Evolutionary conservation across 169 alveolate genomes (phyloP), one percentile per base, ranked within the genome.

Genomic region (Eimeria brunetti): DNA sequence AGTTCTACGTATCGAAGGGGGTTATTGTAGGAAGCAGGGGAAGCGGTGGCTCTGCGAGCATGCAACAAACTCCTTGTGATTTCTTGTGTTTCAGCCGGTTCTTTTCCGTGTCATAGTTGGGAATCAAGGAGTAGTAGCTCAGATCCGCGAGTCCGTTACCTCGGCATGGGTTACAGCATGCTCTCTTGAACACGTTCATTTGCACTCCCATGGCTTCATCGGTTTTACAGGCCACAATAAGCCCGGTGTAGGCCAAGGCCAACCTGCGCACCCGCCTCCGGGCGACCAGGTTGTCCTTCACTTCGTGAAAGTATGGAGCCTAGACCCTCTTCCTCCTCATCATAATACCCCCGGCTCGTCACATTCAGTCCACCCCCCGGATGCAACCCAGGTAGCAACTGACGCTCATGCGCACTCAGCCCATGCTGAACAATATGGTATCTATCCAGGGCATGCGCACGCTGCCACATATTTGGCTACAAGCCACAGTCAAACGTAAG

Each of bases 151-250:
- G 89, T 73, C 96, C 18, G 89, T 93, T 33, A 78, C 96, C 36
- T 91, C 96, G 14, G 95, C 94, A 67, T 96, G 97, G 97, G 94
- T 95, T 27, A 94, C 96, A 33, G 96, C 97, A 46, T 95, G 96
- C 78, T 75, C 88, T n/a, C 49, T 83, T 76, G 96, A 93, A 38
- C 94, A 95, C n/a, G 91, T 51, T 18, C 94, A 69, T 60, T 78
- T 81, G 96, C 97, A 16, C 76, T 88, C 94, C 49, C 89, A 33
- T 30, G 97, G 97, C 11, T 96, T 83, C 83, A 83, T 96, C 84
- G 97, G 97, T 38, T 96, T 96, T 83, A 89, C 97, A 60, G 95
- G 96, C 38, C 93, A 88, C 62, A 93, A 95, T 60, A 91, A 96
- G 30, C 92, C 89, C 4, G 97, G 84, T 41, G 53, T 58, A 27